phyloP scores from a whole-genome alignment of 75 land plant genomes.

The Pseudotsuga menziesii region DNA sequence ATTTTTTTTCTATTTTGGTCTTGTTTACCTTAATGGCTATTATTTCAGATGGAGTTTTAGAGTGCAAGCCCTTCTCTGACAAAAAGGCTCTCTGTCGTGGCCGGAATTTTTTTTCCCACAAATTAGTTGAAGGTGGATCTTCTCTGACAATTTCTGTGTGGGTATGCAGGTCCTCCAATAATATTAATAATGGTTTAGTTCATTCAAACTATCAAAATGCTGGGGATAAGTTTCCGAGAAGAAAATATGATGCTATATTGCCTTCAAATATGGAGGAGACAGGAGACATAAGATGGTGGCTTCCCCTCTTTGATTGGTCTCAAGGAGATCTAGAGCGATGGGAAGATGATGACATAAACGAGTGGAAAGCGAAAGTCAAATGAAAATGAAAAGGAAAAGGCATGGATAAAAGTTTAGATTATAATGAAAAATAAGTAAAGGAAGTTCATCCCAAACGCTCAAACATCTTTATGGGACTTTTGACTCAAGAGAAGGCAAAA shows the following conservation, averaged over 20 bases:
- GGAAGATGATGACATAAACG: neutral
- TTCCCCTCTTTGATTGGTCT: neutral
- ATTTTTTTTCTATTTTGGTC: too few species aligned
- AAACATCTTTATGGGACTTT: conserved; percentile 25
- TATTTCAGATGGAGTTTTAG: too few species aligned
- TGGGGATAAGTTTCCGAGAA: neutral
- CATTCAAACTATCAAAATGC: neutral
- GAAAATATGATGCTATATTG: neutral
- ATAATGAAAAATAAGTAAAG: neutral
- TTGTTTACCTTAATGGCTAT: too few species aligned
- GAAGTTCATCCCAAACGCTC: neutral
- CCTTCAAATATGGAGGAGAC: neutral
- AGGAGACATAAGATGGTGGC: neutral
- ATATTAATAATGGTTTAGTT: neutral
- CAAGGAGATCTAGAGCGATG: neutral
- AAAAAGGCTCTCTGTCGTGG: neutral
- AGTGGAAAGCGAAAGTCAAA: neutral
- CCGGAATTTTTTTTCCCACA: too few species aligned
- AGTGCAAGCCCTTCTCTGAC: neutral
- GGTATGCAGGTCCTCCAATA: neutral
- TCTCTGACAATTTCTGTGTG: too few species aligned
- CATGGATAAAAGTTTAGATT: too few species aligned
- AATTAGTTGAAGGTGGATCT: too few species aligned
- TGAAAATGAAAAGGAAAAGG: neutral
- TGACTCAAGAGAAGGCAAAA: conserved; percentile 79